These are phyloP conservation scores for Ceratobasidium sp. DNA, from an alignment of 1,284 basidiomycete genomes.

Conservation along the genomic window DNA sequence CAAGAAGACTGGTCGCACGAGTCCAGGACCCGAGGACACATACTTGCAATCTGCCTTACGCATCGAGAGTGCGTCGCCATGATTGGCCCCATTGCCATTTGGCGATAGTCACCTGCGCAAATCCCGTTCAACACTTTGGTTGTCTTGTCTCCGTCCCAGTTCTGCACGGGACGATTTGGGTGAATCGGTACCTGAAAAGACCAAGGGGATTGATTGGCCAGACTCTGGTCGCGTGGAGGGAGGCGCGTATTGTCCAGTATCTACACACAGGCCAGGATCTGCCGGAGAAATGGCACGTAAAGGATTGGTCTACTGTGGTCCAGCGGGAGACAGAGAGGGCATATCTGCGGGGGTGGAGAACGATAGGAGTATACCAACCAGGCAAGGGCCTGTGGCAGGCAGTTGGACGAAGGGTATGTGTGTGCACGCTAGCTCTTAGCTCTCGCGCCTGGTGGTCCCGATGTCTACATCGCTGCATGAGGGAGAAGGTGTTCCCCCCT, in stretches of 20 bases:
- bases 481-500: conserved; percentile 4
- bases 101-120: conserved; percentile 24
- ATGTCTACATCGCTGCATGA: conserved; percentile 5
- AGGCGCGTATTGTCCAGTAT: too few relatives aligned
- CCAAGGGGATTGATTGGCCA: neutral
- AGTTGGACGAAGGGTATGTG: conserved; percentile 20
- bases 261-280: conserved; percentile 25
- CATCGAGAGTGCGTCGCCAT: neutral
- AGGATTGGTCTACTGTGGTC: neutral
- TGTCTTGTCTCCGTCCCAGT: conserved; percentile 21
- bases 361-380: conserved; percentile 72
- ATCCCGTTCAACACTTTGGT: conserved; percentile 8
- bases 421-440: conserved; percentile 38
- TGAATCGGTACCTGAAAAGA: neutral
- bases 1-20: conserved; percentile 98
- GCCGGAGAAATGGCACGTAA: conserved; percentile 12
- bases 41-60: too few relatives aligned
- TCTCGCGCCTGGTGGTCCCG: conserved; percentile 3
- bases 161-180: conserved; percentile 21
- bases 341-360: too few relatives aligned
- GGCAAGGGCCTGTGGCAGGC: neutral
- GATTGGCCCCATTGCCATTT: conserved; percentile 16
- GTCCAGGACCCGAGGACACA: too few relatives aligned
- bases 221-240: neutral
- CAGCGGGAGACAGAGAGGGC: too few relatives aligned